Base-by-base conservation (phyloP, 2,329 filamentous ascomycete species). In the Penicillium sp. region DNA sequence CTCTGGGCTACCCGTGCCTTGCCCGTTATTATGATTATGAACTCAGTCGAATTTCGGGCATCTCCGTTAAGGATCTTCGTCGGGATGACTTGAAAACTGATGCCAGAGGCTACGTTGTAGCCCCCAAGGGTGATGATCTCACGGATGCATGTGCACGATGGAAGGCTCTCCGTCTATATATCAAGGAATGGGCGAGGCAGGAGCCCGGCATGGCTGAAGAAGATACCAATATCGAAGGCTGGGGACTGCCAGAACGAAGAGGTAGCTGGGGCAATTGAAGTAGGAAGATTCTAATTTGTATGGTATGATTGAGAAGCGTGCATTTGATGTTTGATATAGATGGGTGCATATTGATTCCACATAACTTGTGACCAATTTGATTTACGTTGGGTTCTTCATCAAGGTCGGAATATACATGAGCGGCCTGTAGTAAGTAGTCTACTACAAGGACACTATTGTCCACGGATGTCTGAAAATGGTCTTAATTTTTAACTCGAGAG, bases 181-280 rank as follows among this genome's bases (percentile, higher is more conserved):
- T 97, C 37, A 81, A 82, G 36, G 91, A 96, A 72, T 97, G 93
- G 93, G 92, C 89, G 25, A 82, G 88, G 54, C 91, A 96, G 73
- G 90, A 95, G 70, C 90, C 91, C 5, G 82, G 84, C 59, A 84
- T 94, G 72, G 80, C 67, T 5, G 74, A 85, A 62, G 78, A 79
- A 54, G 79, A 84, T 60, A 62, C 66, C 25, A 80, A 80, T 51
- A 78, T 83, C 3, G 74, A 84, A 60, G 82, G 83, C 5, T 90
- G 88, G 88, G 88, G 88, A 12, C 83, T 89, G 45, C 77, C 68
- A 16, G 73, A 74, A 57, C 66, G 73, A 49, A 69, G 63, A 55
- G 88, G 88, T 53, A 90, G 88, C 65, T 91, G 88, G 88, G 88
- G 87, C 40, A 82, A 88, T 55, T 89, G 60, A 69, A 46, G 0